Conservation (phyloP, 1,284 basidiomycete species). For the Chiua sp. region DNA sequence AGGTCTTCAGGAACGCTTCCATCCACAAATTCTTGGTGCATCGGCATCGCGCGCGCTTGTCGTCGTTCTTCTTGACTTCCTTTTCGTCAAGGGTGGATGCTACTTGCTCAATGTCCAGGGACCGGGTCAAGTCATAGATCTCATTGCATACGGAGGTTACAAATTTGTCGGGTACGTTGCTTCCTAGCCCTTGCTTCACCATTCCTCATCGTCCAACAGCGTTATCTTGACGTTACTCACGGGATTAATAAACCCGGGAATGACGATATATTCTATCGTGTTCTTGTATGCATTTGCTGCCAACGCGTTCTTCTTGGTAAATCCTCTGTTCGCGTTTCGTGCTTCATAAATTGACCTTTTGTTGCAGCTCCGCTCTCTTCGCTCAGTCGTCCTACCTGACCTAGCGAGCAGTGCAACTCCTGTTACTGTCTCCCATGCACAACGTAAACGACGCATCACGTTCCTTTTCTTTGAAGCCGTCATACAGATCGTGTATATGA, state of each 20-base stretch:
- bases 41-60: slow-evolving; percentile 84
- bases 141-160: slow-evolving; percentile 90
- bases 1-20: slow-evolving; percentile 84
- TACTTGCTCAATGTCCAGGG: slow-evolving; percentile 89
- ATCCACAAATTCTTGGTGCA: slow-evolving; percentile 90
- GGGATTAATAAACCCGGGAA: slow-evolving; percentile 63
- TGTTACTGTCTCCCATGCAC: slow-evolving; percentile 77
- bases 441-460: slow-evolving; percentile 82
- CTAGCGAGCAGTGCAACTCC: slow-evolving; percentile 42
- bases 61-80: slow-evolving; percentile 86
- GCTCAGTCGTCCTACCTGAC: slow-evolving; percentile 86
- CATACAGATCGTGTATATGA: slow-evolving; percentile 85
- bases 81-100: slow-evolving; percentile 89
- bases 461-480: slow-evolving; percentile 82
- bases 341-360: background rate
- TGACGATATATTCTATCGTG: slow-evolving; percentile 69
- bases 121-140: slow-evolving; percentile 73
- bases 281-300: slow-evolving; percentile 89
- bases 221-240: slow-evolving; percentile 75
- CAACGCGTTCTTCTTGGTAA: slow-evolving; percentile 93
- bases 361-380: slow-evolving; percentile 84
- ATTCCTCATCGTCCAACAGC: slow-evolving; percentile 41
- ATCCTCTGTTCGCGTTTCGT: slow-evolving; percentile 32
- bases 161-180: slow-evolving; percentile 90
- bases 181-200: background rate